Evolutionary conservation across 306 rosid species (phyloP).

Genomic region (Trichosanthes cucumerina): DNA sequence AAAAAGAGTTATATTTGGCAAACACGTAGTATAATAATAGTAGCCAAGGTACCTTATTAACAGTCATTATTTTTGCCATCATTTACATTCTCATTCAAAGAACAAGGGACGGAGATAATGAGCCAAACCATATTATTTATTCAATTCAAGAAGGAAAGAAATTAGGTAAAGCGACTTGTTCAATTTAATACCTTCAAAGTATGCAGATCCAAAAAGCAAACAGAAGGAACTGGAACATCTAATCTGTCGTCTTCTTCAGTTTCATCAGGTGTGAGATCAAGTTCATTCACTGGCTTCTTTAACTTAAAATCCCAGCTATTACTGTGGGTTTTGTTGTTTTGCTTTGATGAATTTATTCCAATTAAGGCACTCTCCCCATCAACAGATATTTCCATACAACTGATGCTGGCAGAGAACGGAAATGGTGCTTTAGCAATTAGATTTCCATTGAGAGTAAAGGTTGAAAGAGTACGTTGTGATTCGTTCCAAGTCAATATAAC

Average conservation of each 20-base stretch:
- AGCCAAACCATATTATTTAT: background rate
- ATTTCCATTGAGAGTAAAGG: slow-evolving; percentile 77
- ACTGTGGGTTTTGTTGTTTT: slow-evolving; percentile 22
- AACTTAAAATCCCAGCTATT: slow-evolving; percentile 39
- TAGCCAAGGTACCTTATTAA: background rate
- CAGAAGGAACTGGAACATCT: slow-evolving; percentile 59
- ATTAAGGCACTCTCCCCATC: slow-evolving; percentile 81
- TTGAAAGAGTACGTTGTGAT: slow-evolving; percentile 47
- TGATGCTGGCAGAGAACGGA: slow-evolving; percentile 43
- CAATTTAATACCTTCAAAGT: slow-evolving; percentile 59
- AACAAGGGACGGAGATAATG: background rate
- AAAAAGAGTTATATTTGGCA: background rate
- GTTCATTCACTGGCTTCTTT: slow-evolving; percentile 26
- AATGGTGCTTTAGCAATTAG: slow-evolving; percentile 50
- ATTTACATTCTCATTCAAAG: background rate
- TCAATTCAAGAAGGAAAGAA: background rate
- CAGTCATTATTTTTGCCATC: background rate
- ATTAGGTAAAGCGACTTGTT: background rate
- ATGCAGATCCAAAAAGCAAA: slow-evolving; percentile 86
- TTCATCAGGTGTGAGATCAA: slow-evolving; percentile 29
- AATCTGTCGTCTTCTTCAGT: slow-evolving; percentile 34
- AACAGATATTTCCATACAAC: slow-evolving; percentile 83
- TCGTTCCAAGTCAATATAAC: slow-evolving; percentile 76
- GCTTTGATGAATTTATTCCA: slow-evolving; percentile 44
- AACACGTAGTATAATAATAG: background rate